phyloP scores from a whole-genome alignment of 352 stramenopile species.

The Phytophthora pinifolia region DNA sequence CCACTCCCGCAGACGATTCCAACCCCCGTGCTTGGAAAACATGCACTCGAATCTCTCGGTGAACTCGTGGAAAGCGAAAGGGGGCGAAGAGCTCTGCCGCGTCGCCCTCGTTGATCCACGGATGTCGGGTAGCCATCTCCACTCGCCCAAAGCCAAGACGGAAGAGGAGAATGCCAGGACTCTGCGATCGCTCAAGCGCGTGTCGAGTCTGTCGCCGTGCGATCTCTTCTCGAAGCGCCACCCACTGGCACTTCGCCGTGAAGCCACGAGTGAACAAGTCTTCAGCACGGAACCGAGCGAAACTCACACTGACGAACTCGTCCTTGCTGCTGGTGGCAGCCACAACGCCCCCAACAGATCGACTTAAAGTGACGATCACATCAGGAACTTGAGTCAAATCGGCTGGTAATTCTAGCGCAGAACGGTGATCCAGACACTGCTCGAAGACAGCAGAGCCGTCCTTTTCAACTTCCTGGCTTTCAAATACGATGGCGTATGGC shows the following conservation, averaged over 20 bases:
- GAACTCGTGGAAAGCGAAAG: conserved; percentile 48
- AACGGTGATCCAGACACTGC: conserved; percentile 43
- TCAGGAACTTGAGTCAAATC: conserved; percentile 74
- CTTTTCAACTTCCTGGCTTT: conserved; percentile 47
- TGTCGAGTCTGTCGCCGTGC: conserved; percentile 56
- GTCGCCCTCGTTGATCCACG: conserved; percentile 45
- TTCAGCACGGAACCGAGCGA: conserved; percentile 38
- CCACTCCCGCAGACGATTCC: conserved; percentile 41
- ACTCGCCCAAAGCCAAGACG: conserved; percentile 66
- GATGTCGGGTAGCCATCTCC: conserved; percentile 57
- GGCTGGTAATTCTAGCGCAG: conserved; percentile 51
- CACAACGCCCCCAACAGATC: conserved; percentile 29
- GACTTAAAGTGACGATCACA: conserved; percentile 64
- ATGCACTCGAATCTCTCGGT: conserved; percentile 77
- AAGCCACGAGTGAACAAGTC: conserved; percentile 53
- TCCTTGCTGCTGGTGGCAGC: conserved; percentile 40
- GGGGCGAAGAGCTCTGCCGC: conserved; percentile 35
- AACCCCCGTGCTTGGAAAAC: conserved; percentile 81
- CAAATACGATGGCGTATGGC: conserved; percentile 47
- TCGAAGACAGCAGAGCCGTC: conserved; percentile 53
- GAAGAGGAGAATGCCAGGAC: conserved; percentile 51
- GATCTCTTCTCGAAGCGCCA: conserved; percentile 60
- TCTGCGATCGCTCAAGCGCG: conserved; percentile 52
- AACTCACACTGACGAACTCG: conserved; percentile 60
- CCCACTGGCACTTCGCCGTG: conserved; percentile 47